Base-by-base conservation (phyloP, 208 protist genomes). In the Sergeia podlipaevii region DNA sequence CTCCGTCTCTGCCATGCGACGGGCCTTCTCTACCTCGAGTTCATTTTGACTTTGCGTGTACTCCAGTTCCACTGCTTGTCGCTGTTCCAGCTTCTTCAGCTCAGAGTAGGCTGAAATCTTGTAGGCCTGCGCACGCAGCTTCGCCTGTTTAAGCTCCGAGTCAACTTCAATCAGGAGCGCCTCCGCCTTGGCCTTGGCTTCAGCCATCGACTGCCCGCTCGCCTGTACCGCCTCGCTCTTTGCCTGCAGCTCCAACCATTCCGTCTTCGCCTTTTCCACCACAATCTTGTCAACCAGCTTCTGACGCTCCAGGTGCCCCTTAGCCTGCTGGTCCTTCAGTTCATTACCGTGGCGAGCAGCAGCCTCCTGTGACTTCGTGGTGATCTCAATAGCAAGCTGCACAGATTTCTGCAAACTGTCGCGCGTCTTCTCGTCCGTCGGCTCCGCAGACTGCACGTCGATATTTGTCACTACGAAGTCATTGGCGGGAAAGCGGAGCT, bases 351-450 rank as follows among this genome's bases (percentile, higher is more conserved):
- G 91, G n/a, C 88, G 77, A 7, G 96, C 96, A 6, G 88, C 67
- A 4, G 91, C 89, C 45, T 98, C 95, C 69, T 98, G 95, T 15
- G 96, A 97, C 62, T 98, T 97, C 50, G 97, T 98, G 0, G 94
- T 98, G 54, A 99, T 98, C 71, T 98, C 93, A 72, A 99, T 98
- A 21, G 97, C 97, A 1, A 98, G 83, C 79, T 98, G 96, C 46
- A 99, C 97, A 0, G 92, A 97, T 74, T 98, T 97, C 64, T 97
- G 93, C 41, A 98, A 68, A 17, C 91, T 96, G 51, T 97, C 91
- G 4, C 89, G 77, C 32, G 95, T 98, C 68, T 95, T 84, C 37
- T 85, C 76, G 58, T 98, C 93, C 20, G 95, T 95, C 30, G 96
- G 96, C 65, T 97, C 90, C 4, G 93, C 88, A 4, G 74, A 85